phyloP scores from a whole-genome alignment of 352 stramenopile genomes.

The Pythium guiyangense region DNA sequence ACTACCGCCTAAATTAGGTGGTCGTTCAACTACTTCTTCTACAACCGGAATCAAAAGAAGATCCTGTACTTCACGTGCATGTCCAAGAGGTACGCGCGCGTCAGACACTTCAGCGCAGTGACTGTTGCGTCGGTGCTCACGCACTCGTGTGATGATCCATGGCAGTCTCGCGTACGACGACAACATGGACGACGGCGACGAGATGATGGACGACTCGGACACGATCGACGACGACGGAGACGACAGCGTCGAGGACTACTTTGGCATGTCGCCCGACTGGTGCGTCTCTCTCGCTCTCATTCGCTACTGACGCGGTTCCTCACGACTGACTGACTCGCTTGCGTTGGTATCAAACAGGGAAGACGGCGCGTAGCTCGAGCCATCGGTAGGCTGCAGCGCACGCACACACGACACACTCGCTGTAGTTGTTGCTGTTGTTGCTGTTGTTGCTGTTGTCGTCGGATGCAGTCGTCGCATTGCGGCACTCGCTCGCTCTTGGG shows the following conservation, averaged over 20 bases:
- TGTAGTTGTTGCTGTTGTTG: too few relatives aligned
- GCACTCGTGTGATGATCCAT: conserved; percentile 6
- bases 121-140: background rate
- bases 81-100: conserved; percentile 66
- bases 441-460: too few relatives aligned
- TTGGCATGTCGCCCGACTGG: conserved; percentile 84
- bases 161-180: conserved; percentile 54
- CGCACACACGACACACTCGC: too few relatives aligned
- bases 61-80: conserved; percentile 94
- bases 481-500: background rate
- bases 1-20: conserved; percentile 32
- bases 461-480: too few relatives aligned
- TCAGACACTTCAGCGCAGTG: background rate
- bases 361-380: conserved; percentile 41
- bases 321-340: background rate
- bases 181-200: conserved; percentile 54
- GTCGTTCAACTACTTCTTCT: conserved; percentile 96
- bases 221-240: conserved; percentile 72
- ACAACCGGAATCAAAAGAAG: conserved; percentile 91
- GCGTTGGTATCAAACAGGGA: conserved; percentile 22
- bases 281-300: conserved; percentile 20
- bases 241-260: conserved; percentile 80
- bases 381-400: too few relatives aligned
- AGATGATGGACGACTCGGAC: conserved; percentile 70
- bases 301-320: background rate